Base-by-base conservation (phyloP, 495 filamentous ascomycete species). In the Friedmanniomyces simplex region DNA sequence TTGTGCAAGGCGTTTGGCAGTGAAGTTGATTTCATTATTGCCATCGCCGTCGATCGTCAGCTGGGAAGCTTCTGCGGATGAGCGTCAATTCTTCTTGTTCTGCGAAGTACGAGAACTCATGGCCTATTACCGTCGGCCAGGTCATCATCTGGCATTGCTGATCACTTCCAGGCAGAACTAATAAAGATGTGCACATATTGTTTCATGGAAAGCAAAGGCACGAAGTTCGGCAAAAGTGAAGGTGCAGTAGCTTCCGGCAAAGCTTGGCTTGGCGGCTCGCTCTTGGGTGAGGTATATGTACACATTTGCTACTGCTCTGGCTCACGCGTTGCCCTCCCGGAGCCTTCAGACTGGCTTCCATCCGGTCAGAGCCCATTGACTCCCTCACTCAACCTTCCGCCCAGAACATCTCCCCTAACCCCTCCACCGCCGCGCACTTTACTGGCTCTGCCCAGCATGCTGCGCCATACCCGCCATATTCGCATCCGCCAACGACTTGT, bases 401-500 rank as follows among this genome's bases (percentile, higher is more conserved):
- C 32, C 50, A 48, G 42, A 34, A 14, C 46, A 4, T 24, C 46
- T 25, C 46, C 26, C 7, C 37, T 37, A 18, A 34, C 16, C 32
- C 45, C 32, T 49, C 42, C 42, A 11, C 18, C 32, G 2, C 25
- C 20, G 21, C 46, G 13, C 52, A 58, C n/a, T 41, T 48, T 52
- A 30, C 50, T 49, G 46, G 46, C 46, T 49, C 46, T 21, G 18
- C 18, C 39, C 39, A 20, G 71, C 72, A 53, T 66, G 45, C 67
- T 82, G 76, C 52, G 75, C 79, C 64, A 80, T 72, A 20, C 83
- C 77, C 48, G 75, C 76, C 58, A 79, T 77, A 71, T 93, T 91
- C 71, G 82, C 89, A 30, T 81, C 73, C 58, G 79, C 83, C 54
- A 96, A 71, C 67, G 75, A 82, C 77, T 85, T 86, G 68, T 77